phyloP scores from a whole-genome alignment of 2,329 filamentous ascomycete genomes.

The Verruconis gallopava region DNA sequence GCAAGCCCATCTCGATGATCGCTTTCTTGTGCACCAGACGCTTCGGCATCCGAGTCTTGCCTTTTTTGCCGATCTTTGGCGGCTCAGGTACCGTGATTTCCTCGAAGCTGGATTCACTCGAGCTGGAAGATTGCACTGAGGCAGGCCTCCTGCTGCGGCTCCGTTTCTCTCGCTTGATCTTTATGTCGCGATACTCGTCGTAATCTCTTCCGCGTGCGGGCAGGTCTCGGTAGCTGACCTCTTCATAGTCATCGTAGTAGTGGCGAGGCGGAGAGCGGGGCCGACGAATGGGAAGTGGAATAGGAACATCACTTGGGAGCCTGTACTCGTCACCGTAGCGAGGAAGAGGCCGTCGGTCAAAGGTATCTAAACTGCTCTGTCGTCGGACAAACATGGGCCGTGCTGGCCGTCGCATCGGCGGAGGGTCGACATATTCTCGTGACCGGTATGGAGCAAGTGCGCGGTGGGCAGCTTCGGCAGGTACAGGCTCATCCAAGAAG shows the following conservation, averaged over 20 bases:
- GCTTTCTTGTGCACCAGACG: conserved; percentile 69
- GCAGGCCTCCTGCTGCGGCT: conserved; percentile 20
- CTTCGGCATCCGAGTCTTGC: conserved; percentile 78
- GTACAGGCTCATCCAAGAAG: conserved; percentile 34
- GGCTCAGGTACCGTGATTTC: conserved; percentile 17
- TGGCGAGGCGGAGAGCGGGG: conserved; percentile 38
- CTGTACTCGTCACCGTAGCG: conserved; percentile 49
- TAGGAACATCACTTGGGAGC: conserved; percentile 55
- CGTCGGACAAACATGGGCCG: conserved; percentile 61
- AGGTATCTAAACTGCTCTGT: conserved; percentile 83
- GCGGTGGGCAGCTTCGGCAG: conserved; percentile 34
- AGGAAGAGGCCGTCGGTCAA: conserved; percentile 58
- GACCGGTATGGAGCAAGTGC: conserved; percentile 46
- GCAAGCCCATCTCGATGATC: conserved; percentile 73
- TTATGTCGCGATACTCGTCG: conserved; percentile 37
- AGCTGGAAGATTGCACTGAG: conserved; percentile 21
- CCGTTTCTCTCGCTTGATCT: conserved; percentile 34
- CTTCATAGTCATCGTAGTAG: conserved; percentile 61
- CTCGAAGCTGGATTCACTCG: conserved; percentile 29
- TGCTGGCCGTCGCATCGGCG: conserved; percentile 39
- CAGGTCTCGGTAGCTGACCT: conserved; percentile 35
- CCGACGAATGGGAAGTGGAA: conserved; percentile 48
- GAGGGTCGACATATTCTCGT: conserved; percentile 45
- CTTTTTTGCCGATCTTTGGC: conserved; percentile 41
- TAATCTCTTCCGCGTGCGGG: conserved; percentile 10